Conservation (phyloP, 208 protist species). For the Crithidia fasciculata region DNA sequence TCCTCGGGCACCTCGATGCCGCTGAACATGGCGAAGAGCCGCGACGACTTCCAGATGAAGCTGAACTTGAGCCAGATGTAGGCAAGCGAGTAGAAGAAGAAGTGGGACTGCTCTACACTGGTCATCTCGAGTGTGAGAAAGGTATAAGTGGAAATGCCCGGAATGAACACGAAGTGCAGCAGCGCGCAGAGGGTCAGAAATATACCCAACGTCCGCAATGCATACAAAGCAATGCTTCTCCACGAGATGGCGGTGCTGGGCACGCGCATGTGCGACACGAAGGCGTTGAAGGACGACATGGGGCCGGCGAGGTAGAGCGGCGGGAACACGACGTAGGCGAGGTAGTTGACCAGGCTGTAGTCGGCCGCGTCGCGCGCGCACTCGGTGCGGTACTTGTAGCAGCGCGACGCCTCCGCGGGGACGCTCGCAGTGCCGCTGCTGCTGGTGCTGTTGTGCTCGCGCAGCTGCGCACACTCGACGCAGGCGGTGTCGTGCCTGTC, state of each 20-base stretch:
- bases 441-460: constrained; percentile 17
- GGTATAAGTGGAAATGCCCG: constrained; percentile 45
- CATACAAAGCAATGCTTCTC: constrained; percentile 23
- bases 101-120: constrained; percentile 78
- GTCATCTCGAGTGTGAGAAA: constrained; percentile 84
- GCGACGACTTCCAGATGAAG: constrained; percentile 89
- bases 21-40: constrained; percentile 77
- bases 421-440: neutral
- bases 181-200: constrained; percentile 27
- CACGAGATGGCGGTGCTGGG: constrained; percentile 36
- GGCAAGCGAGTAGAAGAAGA: constrained; percentile 61
- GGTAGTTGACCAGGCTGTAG: constrained; percentile 81
- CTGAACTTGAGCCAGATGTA: constrained; percentile 93
- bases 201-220: constrained; percentile 10
- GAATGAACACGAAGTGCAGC: constrained; percentile 60
- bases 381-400: constrained; percentile 68
- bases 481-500: constrained; percentile 38
- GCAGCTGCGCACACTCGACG: constrained; percentile 46
- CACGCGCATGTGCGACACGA: constrained; percentile 68
- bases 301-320: constrained; percentile 92
- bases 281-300: constrained; percentile 91
- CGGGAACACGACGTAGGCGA: constrained; percentile 89
- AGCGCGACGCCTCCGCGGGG: constrained; percentile 34
- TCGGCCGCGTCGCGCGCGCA: constrained; percentile 45
- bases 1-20: constrained; percentile 91